Base-by-base conservation (phyloP, 371 early-diverging fungal species). In the Apophysomyces variabilis region DNA sequence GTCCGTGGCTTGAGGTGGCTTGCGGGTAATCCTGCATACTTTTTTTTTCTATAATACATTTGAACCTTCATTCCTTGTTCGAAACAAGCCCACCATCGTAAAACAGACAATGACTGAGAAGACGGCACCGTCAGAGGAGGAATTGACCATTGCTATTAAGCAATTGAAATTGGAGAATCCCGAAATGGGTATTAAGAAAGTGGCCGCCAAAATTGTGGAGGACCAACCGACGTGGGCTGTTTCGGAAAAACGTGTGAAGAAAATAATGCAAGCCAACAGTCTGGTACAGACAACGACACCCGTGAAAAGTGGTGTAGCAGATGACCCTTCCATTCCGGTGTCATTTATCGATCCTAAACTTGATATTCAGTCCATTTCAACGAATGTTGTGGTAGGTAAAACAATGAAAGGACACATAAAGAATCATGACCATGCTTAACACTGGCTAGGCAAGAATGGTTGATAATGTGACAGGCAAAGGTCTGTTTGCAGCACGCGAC, bases 221-320 rank as follows among this genome's bases (percentile, higher is more conserved):
- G 67, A 72, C 18, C 75, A 86, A 47, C 83, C 85, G 3, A 66
- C 79, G 0, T 89, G 89, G 89, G 76, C 82, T 47, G 86, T 89
- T 47, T 82, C 84, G 44, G 89, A 89, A 68, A 88, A 89, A 72
- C 88, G 88, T 45, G 85, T 89, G 61, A 87, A 87, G 68, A 89
- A 88, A 73, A 67, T 83, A 67, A 82, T 89, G 86, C 76, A 79
- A 60, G 66, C 79, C 57, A 57, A 38, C 64, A 43, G 37, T 18
- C 26, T 47, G 35, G 16, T 32, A 1, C 46, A 57, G 7, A 38
- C 57, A 7, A 32, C 36, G 8, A 67, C 67, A 18, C 61, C 64
- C 26, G 69, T 79, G 47, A 83, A 82, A 60, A 76, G 77, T 56
- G 86, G 85, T 67, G 70, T 77, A 11, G 79, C 79, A 43, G 78